Evolutionary conservation across 2,329 filamentous ascomycete genomes (phyloP), one percentile per base, ranked within the genome.

Genomic region (Alternaria ventricosa): DNA sequence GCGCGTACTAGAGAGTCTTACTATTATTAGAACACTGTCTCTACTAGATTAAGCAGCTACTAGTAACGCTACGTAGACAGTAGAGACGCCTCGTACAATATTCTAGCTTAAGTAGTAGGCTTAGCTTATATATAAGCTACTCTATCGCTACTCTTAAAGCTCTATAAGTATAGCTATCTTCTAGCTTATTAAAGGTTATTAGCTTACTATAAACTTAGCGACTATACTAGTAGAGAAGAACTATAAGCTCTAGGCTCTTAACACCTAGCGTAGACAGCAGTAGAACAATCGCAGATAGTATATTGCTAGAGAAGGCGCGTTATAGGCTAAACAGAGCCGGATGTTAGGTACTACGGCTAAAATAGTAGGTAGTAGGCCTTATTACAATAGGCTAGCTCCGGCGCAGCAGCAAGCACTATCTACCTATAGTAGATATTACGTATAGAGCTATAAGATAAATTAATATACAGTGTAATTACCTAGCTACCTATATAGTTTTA

Each of bases 1-100:
- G 12, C 61, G 62, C 20, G 69, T 72, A 27, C 47, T 71, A 55
- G 66, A 43, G 25, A 22, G 6, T 2, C 57, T 60, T 15, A 55
- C 50, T 41, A 44, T 60, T 4, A 44, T 55, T 13, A 27, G 54
- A 43, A 72, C 63, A 11, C 68, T 55, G 23, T 69, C 68, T 57
- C 66, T 57, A 49, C 64, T 25, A 66, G 28, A 10, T 12, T 57
- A 23, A 62, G 45, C 49, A 33, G 55, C 33, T 12, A 46, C 55
- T 12, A 41, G 11, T 25, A 41, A 45, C 20, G 45, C 3, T 20
- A 10, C 15, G 33, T 36, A 22, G 49, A 51, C 27, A 28, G 46
- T n/a, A 51, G 49, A 51, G 25, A 51, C 25, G 23, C 49, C 27
- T n/a, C 27, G 27, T 30, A 30, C 27, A 30, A 10, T 30, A 30